Evolutionary conservation across 2,329 filamentous ascomycete species (phyloP), one percentile per base, ranked within the genome.

Genomic region (Parastagonospora nodorum): DNA sequence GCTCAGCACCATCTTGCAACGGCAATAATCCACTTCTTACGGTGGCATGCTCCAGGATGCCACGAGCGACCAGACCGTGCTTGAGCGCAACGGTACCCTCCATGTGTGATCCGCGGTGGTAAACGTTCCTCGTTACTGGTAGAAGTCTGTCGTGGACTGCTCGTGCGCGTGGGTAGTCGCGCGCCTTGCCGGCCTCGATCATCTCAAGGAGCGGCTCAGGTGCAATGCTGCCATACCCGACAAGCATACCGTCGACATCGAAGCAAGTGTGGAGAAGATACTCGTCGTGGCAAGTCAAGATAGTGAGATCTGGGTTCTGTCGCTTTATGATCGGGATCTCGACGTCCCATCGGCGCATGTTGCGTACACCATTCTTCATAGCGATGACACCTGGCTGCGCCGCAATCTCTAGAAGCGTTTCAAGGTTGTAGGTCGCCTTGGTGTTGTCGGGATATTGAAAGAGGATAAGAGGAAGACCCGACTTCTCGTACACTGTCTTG

Each of bases 311-410:
- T 0, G 80, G 80, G 5, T 79, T 75, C 58, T 80, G 70, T 24
- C 65, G 64, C 42, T 78, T 76, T 67, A 82, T 81, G 24, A 82
- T 73, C 12, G 80, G 80, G 51, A 82, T 82, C 63, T 82, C 80
- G 0, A 78, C 80, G 44, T 82, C 80, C 80, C 80, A 82, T 14
- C 80, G 77, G n/a, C 78, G 75, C 80, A 82, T 82, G 64, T 82
- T 82, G 45, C 80, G 76, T 8, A 82, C 80, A 15, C 80, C 80
- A 53, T 82, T 82, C 74, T 82, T 82, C 79, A 82, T 82, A 12
- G 80, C 80, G 39, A 82, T 80, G 5, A 81, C 78, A 27, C 80
- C 80, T 1, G 80, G 80, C 30, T 74, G 78, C 7, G 79, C 80
- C 2, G 79, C 72, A 45, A 82, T 82, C 43, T 82, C 80, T 2